Conservation (phyloP, 441 rosid genomes). For the Biscutella auriculata region DNA sequence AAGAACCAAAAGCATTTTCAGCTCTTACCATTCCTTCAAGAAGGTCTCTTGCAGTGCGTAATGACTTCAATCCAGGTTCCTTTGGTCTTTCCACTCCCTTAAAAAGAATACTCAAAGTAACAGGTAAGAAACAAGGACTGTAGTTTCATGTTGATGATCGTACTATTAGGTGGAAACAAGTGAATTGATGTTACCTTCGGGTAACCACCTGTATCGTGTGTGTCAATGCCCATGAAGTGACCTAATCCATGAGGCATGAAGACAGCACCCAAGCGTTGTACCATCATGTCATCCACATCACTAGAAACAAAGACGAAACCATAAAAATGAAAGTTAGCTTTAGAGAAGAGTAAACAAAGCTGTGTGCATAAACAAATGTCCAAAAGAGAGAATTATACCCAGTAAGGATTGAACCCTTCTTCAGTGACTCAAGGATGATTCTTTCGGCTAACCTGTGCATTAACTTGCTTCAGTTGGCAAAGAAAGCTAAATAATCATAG, state of each 20-base stretch:
- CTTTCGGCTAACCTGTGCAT: conserved; percentile 73
- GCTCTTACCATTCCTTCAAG: conserved; percentile 70
- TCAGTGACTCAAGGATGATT: conserved; percentile 62
- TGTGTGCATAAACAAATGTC: conserved; percentile 34
- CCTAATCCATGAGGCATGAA: conserved; percentile 62
- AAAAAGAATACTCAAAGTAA: neutral
- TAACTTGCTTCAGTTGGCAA: conserved; percentile 8
- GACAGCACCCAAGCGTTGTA: conserved; percentile 59
- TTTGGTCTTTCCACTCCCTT: conserved; percentile 65
- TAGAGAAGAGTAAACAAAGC: conserved; percentile 6
- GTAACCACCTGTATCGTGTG: conserved; percentile 93
- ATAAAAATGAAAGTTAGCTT: neutral
- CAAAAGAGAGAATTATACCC: conserved; percentile 55
- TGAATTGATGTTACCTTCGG: conserved; percentile 34
- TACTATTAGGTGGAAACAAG: neutral
- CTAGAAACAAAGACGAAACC: conserved; percentile 27
- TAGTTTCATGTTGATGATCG: neutral
- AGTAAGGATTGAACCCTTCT: conserved; percentile 44
- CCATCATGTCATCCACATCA: conserved; percentile 72
- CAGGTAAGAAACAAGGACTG: neutral
- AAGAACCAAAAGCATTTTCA: neutral
- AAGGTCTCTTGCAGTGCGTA: conserved; percentile 67
- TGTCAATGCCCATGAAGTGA: conserved; percentile 48
- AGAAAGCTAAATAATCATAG: conserved; percentile 2
- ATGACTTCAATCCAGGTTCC: conserved; percentile 69